phyloP scores from a whole-genome alignment of 331 rosid genomes.

The Rosa hybrid region DNA sequence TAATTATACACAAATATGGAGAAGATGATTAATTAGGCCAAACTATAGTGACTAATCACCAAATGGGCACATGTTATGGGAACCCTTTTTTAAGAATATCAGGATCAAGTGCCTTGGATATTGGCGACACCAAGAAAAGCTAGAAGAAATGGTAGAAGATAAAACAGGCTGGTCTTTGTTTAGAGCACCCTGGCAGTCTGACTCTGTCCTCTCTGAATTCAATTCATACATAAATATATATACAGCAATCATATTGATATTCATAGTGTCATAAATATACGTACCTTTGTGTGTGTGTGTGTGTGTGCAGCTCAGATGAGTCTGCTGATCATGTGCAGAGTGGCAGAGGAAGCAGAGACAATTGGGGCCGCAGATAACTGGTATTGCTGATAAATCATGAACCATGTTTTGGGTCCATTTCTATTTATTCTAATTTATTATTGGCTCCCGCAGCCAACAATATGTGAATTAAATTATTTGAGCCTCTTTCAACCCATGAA shows the following conservation, averaged over 20 bases:
- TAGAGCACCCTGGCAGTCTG: conserved; percentile 27
- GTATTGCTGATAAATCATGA: conserved; percentile 31
- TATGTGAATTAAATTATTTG: conserved; percentile 17
- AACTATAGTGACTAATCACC: background rate
- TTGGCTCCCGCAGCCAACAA: conserved; percentile 28
- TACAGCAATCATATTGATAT: background rate
- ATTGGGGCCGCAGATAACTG: conserved; percentile 26
- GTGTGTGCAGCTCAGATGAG: conserved; percentile 28
- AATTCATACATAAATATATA: background rate
- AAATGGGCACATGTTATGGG: conserved; percentile 14
- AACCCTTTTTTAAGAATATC: conserved; percentile 13
- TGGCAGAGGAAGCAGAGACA: conserved; percentile 44
- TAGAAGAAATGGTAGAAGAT: conserved; percentile 7
- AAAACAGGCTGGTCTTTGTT: conserved; percentile 28
- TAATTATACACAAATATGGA: background rate
- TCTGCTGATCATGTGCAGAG: conserved; percentile 52
- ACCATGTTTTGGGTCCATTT: conserved; percentile 30
- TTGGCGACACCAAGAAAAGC: conserved; percentile 15
- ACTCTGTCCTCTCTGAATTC: conserved; percentile 18
- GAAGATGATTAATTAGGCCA: background rate
- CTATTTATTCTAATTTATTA: conserved; percentile 12
- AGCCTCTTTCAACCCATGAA: conserved; percentile 3
- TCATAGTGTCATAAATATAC: background rate
- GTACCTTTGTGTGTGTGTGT: background rate
- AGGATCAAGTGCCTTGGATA: conserved; percentile 1